Conservation (phyloP, 257 asterid species). For the Buddleja alternifolia region DNA sequence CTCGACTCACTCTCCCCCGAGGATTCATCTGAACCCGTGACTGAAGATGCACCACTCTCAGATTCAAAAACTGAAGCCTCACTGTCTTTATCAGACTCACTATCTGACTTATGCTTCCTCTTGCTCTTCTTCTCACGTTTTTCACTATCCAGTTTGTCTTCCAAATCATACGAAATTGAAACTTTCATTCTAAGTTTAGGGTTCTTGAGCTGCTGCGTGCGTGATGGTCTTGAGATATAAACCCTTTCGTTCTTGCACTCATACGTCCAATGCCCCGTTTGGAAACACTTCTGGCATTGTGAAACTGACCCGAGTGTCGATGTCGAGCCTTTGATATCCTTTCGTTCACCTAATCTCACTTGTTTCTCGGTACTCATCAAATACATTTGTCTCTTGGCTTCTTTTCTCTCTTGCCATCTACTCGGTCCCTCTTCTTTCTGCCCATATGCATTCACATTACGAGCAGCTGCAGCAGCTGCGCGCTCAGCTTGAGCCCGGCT, state of each 20-base stretch:
- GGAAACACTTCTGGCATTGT: constrained; percentile 92
- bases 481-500: constrained; percentile 99
- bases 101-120: constrained; percentile 82
- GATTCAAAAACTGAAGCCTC: constrained; percentile 94
- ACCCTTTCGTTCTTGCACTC: constrained; percentile 95
- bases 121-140: constrained; percentile 55
- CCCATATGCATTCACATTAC: constrained; percentile 96
- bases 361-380: constrained; percentile 94
- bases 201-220: constrained; percentile 87
- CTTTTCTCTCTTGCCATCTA: constrained; percentile 99
- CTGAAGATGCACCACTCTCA: constrained; percentile 64
- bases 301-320: constrained; percentile 55
- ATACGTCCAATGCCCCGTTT: constrained; percentile 91
- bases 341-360: constrained; percentile 87
- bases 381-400: constrained; percentile 98
- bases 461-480: constrained; percentile 92
- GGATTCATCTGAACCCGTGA: constrained; percentile 72
- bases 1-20: constrained; percentile 76
- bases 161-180: constrained; percentile 65
- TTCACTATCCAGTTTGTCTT: constrained; percentile 60
- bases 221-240: constrained; percentile 84
- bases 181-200: constrained; percentile 84
- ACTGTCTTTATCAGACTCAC: constrained; percentile 65
- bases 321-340: constrained; percentile 60
- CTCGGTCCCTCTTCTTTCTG: constrained; percentile 99